phyloP scores from a whole-genome alignment of 2,329 filamentous ascomycete genomes.

The Fonsecaea monophora region DNA sequence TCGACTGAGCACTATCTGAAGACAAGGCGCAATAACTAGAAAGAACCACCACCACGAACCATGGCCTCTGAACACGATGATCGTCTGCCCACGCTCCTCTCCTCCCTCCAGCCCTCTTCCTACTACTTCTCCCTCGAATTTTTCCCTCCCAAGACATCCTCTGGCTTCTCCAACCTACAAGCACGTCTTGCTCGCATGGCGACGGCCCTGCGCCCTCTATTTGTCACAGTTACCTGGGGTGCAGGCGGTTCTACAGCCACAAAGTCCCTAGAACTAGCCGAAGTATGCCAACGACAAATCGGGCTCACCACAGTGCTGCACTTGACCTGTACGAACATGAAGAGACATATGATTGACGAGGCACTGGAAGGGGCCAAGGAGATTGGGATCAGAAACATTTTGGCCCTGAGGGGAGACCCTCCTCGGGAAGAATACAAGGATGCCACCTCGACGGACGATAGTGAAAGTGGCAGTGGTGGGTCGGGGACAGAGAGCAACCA shows the following conservation, averaged over 20 bases:
- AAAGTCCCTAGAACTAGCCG: slow-evolving; percentile 91
- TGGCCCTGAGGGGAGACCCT: slow-evolving; percentile 89
- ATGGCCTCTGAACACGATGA: slow-evolving; percentile 37
- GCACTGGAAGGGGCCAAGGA: slow-evolving; percentile 89
- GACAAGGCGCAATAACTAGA: not conserved
- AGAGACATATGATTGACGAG: slow-evolving; percentile 80
- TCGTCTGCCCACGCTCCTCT: slow-evolving; percentile 37
- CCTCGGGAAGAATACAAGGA: slow-evolving; percentile 87
- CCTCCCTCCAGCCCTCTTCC: slow-evolving; percentile 74
- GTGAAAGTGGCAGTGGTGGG: slow-evolving; percentile 37
- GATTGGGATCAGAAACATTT: slow-evolving; percentile 89
- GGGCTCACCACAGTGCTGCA: slow-evolving; percentile 94
- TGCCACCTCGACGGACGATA: slow-evolving; percentile 54
- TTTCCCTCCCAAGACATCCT: slow-evolving; percentile 96
- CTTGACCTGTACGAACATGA: slow-evolving; percentile 98
- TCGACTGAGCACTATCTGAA: not conserved
- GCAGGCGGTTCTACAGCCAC: slow-evolving; percentile 89
- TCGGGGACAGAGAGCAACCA: slow-evolving; percentile 60
- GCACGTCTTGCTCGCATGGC: slow-evolving; percentile 95
- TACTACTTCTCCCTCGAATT: slow-evolving; percentile 98
- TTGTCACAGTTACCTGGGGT: slow-evolving; percentile 98
- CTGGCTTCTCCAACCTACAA: slow-evolving; percentile 93
- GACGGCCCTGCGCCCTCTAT: slow-evolving; percentile 84
- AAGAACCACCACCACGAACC: not conserved
- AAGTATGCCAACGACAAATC: slow-evolving; percentile 90